A percentile compares a stretch with the other conserved stretches of the same genome.
These are phyloP conservation scores for Talaromyces proteolyticus DNA, from an alignment of 495 filamentous ascomycete genomes.

Conservation along the genomic window DNA sequence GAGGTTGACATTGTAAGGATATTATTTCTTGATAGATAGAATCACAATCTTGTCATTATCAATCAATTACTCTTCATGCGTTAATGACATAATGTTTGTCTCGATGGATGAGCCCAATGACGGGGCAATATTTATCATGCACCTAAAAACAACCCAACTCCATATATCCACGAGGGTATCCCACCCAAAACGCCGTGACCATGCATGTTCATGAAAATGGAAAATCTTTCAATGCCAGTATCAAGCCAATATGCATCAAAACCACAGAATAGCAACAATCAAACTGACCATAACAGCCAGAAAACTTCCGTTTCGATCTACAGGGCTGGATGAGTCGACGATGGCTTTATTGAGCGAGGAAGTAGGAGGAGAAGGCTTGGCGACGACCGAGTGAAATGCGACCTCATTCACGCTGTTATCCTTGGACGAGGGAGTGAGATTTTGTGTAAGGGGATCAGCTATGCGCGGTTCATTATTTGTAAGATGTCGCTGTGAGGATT, in stretches of 20 bases:
- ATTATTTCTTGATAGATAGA: not conserved
- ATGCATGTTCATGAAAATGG: not conserved
- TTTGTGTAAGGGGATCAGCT: too few species aligned
- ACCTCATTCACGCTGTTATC: too few species aligned
- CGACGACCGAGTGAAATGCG: too few species aligned
- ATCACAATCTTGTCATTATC: not conserved
- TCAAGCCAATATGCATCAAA: not conserved
- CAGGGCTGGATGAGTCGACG: not conserved
- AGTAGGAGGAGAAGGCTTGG: too few species aligned
- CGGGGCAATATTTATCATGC: not conserved
- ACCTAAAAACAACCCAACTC: not conserved
- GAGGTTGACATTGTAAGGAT: not conserved
- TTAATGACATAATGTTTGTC: not conserved
- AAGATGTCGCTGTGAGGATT: not conserved
- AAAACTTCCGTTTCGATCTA: slow-evolving; percentile 6
- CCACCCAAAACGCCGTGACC: not conserved
- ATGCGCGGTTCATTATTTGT: not conserved
- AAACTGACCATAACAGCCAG: slow-evolving; percentile 8
- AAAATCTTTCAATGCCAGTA: too few species aligned
- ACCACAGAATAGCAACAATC: slow-evolving; percentile 10
- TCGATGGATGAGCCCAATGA: too few species aligned
- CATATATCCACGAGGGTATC: not conserved
- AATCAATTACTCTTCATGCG: not conserved
- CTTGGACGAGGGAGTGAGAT: too few species aligned
- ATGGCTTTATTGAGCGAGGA: not conserved